Evolutionary conservation across 2,329 filamentous ascomycete genomes (phyloP), one percentile per base, ranked within the genome.

Genomic region (Diaporthe australafricana): DNA sequence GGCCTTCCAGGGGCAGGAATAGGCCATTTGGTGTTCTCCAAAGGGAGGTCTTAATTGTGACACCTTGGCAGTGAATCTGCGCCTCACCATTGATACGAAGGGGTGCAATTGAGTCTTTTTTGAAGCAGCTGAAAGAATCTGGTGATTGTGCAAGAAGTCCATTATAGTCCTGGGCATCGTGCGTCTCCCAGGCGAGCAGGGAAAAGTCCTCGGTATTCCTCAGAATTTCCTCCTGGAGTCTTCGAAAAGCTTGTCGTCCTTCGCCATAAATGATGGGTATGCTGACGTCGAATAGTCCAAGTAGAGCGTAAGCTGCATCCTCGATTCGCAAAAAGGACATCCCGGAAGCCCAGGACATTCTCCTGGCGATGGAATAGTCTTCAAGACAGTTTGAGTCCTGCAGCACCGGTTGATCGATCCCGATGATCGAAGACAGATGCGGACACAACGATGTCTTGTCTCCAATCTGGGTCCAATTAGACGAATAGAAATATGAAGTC

Each of bases 211-310:
- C 32, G 12, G 68, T 70, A 6, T 70, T 38, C 40, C 25, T 74
- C 8, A 72, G 0, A 22, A 74, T 72, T 5, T 74, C 66, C 35
- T 74, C 63, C 12, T 74, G 72, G 5, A 74, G 30, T 42, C 60
- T 56, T 6, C 55, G n/a, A 14, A 72, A 74, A 1, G 70, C 38
- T 5, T 50, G 66, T 1, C 17, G 35, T 16, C 38, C n/a, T n/a
- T 74, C 66, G 3, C 72, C 72, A 32, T 74, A 72, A 1, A 70
- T 5, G 1, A 74, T 22, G 0, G 57, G 57, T 66, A 74, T 72
- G 7, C 45, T 72, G 22, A 74, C 35, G 6, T 68, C 32, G 40
- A 74, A 74, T 1, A 74, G n/a, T 30, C 72, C 72, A 7, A 74
- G 42, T 11, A 74, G 62, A 35, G 65, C 68, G 22, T 74, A 74